Percentiles rank a stretch among this genome's conserved stretches.
Conservation (phyloP, 495 filamentous ascomycete species). For the Aspergillus bertholletiae region DNA sequence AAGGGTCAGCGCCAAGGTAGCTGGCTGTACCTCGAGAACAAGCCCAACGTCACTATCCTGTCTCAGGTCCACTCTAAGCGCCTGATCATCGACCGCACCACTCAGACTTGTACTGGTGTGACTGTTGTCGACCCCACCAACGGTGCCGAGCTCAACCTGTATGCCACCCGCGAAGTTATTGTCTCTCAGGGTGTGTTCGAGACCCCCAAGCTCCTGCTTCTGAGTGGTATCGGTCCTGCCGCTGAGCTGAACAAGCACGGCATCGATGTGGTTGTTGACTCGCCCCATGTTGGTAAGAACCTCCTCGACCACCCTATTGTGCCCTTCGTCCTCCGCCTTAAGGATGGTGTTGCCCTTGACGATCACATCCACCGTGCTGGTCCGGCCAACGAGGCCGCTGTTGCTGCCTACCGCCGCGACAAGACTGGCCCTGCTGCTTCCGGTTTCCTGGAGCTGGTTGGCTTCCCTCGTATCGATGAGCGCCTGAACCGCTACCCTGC, state of each 20-base stretch:
- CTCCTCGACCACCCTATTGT: conserved; percentile 56
- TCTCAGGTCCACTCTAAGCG: conserved; percentile 45
- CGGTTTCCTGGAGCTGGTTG: conserved; percentile 53
- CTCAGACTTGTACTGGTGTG: conserved; percentile 27
- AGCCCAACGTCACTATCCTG: conserved; percentile 54
- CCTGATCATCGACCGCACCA: conserved; percentile 48
- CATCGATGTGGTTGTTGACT: conserved; percentile 44
- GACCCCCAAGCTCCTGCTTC: conserved; percentile 47
- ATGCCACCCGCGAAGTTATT: conserved; percentile 43
- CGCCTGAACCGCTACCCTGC: conserved; percentile 43
- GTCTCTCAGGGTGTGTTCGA: conserved; percentile 42
- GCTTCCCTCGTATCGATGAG: conserved; percentile 54
- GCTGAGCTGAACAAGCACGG: conserved; percentile 44
- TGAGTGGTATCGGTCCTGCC: conserved; percentile 41
- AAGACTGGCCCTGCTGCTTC: conserved; percentile 49
- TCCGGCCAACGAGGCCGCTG: conserved; percentile 39
- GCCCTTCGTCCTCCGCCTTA: conserved; percentile 52
- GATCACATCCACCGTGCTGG: conserved; percentile 49
- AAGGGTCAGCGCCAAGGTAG: conserved; percentile 52
- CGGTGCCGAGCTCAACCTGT: conserved; percentile 23
- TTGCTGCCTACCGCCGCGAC: conserved; percentile 43
- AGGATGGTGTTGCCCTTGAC: conserved; percentile 53
- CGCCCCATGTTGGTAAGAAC: conserved; percentile 53
- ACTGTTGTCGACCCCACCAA: conserved; percentile 45
- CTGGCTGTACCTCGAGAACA: conserved; percentile 49